phyloP scores from a whole-genome alignment of 257 asterid species.

The Coffea eugenioides region DNA sequence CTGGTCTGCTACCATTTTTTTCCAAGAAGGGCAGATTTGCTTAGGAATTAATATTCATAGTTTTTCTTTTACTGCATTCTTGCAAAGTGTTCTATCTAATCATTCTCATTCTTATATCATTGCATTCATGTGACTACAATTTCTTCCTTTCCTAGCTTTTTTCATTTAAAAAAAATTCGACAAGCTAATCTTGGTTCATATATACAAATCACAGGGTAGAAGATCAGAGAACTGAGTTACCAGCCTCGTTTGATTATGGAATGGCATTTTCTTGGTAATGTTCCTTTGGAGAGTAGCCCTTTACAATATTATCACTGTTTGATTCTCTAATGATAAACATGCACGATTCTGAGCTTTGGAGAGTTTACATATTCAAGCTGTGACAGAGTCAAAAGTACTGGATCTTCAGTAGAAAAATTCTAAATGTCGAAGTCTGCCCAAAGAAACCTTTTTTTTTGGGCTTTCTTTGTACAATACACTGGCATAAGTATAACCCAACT shows the following conservation, averaged over 20 bases:
- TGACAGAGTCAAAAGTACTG: not conserved
- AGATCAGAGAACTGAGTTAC: not conserved
- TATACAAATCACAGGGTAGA: not conserved
- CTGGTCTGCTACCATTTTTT: no score
- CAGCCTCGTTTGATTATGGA: not conserved
- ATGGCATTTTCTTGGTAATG: not conserved
- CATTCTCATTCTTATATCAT: not conserved
- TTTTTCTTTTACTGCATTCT: not conserved
- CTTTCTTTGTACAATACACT: no score
- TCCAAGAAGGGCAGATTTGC: no score
- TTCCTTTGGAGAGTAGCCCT: not conserved
- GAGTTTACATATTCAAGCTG: not conserved
- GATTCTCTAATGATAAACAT: not conserved
- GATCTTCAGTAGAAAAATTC: not conserved
- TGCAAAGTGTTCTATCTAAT: not conserved
- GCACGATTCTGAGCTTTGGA: not conserved
- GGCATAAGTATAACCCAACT: slow-evolving; percentile 11
- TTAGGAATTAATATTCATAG: no score
- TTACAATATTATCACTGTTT: no score
- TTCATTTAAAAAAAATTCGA: not conserved
- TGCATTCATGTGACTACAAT: no score
- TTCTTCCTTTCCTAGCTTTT: not conserved
- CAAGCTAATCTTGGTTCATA: not conserved
- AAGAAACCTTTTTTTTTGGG: not conserved
- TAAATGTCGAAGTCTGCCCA: not conserved